Base-by-base conservation (phyloP, 2,329 filamentous ascomycete genomes). In the Sclerotinia subarctica region DNA sequence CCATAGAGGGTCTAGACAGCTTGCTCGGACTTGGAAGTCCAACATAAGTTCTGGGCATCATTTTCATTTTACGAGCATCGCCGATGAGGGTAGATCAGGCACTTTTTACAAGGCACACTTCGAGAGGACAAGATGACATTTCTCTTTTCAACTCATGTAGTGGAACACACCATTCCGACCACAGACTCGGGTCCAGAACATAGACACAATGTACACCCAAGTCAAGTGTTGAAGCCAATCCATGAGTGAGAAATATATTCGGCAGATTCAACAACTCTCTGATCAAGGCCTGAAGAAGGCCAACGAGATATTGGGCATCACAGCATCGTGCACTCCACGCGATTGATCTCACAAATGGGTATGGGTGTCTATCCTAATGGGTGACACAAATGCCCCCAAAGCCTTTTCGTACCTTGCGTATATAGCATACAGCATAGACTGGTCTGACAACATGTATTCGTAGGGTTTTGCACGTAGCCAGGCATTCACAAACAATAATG, bases 371-470 rank as follows among this genome's bases (percentile, higher is more conserved):
- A 26, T 42, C 29, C 15, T 15, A 62, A 49, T 35, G 46, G n/a
- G 59, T 51, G 51, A 51, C 32, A 32, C 21, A 26, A 5, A 51
- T 51, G 29, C 29, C 46, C 13, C 54, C 35, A 62, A 42, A 62
- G 47, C 56, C 47, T 62, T 62, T 35, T 53, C 56, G 64, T 67
- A 62, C 64, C 64, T 67, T 62, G 46, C 56, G 56, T 67, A 52
- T 51, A 38, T 8, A 26, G 64, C 62, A 52, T 59, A 49, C 8
- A 38, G 44, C 15, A 46, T 49, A 38, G 19, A 17, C 51, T 47
- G 5, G 56, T 62, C 21, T 60, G 46, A 67, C 54, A 60, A n/a
- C 64, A 60, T 66, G 54, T 46, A 62, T 66, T 62, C 64, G 46
- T 66, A 47, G 56, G 64, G 64, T 67, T 42, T 53, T 67, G 35